Evolutionary conservation across 129 eudicot species (phyloP).

Genomic region (Centaurea solstitialis): DNA sequence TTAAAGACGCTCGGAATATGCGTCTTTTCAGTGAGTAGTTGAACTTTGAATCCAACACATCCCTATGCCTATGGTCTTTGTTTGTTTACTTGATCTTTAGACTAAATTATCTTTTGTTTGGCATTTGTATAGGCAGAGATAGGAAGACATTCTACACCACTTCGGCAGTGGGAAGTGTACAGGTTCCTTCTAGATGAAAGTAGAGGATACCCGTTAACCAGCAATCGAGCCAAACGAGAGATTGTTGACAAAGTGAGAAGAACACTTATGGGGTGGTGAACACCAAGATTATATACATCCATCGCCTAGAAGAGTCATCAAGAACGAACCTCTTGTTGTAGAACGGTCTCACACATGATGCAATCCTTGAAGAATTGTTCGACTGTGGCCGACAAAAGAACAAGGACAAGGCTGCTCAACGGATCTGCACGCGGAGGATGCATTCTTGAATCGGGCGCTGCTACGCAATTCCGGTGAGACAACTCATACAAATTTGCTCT

Average conservation of each 20-base stretch:
- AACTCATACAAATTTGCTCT: not conserved
- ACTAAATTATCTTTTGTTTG: not conserved
- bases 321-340: not conserved
- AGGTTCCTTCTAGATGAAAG: conserved; percentile 82
- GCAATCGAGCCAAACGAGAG: conserved; percentile 45
- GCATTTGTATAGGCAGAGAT: conserved; percentile 75
- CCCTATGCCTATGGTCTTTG: not conserved
- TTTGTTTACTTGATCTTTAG: not conserved
- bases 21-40: conserved; percentile 67
- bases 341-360: not conserved
- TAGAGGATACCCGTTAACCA: conserved; percentile 39
- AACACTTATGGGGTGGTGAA: conserved; percentile 84
- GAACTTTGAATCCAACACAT: not conserved
- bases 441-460: not conserved
- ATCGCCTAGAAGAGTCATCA: not conserved
- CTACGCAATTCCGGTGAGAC: not conserved
- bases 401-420: not conserved
- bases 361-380: not conserved
- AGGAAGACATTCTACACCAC: conserved; percentile 66
- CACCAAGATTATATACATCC: not conserved
- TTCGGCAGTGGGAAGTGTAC: conserved; percentile 86
- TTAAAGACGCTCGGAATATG: conserved; percentile 72
- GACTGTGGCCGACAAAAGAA: not conserved
- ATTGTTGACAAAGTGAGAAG: conserved; percentile 70
- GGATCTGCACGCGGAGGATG: not conserved